phyloP scores from a whole-genome alignment of 345 rosid genomes.

The Melaleuca quinquenervia region DNA sequence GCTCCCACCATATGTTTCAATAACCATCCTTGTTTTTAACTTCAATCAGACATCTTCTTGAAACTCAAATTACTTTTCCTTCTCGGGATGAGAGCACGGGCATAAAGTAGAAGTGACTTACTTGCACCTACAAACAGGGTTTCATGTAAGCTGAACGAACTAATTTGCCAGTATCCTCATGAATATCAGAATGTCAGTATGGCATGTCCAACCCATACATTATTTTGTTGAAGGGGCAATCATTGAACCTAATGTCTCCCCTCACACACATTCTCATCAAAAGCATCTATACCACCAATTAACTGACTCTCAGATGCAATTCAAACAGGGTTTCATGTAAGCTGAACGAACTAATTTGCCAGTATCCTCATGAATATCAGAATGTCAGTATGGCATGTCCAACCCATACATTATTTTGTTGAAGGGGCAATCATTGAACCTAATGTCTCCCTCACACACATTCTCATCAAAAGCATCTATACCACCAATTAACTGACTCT shows the following conservation, averaged over 20 bases:
- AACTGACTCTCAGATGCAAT: not conserved
- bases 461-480: not conserved
- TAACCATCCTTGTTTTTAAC: not conserved
- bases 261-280: not conserved
- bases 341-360: not conserved
- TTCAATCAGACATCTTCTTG: not conserved
- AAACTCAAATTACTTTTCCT: not conserved
- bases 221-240: not conserved
- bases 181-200: not conserved
- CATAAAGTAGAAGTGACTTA: not conserved
- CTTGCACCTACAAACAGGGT: not conserved
- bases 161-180: not conserved
- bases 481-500: not conserved
- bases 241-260: not conserved
- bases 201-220: not conserved
- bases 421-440: not conserved
- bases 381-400: not conserved
- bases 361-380: not conserved
- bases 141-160: not conserved
- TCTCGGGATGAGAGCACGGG: not conserved
- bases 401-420: not conserved
- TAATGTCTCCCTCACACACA: not conserved
- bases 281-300: not conserved
- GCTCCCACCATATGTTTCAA: not conserved
- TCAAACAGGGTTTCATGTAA: not conserved